Conservation (phyloP, 1,139 yeast species). For the Candida pseudoviswanathii region DNA sequence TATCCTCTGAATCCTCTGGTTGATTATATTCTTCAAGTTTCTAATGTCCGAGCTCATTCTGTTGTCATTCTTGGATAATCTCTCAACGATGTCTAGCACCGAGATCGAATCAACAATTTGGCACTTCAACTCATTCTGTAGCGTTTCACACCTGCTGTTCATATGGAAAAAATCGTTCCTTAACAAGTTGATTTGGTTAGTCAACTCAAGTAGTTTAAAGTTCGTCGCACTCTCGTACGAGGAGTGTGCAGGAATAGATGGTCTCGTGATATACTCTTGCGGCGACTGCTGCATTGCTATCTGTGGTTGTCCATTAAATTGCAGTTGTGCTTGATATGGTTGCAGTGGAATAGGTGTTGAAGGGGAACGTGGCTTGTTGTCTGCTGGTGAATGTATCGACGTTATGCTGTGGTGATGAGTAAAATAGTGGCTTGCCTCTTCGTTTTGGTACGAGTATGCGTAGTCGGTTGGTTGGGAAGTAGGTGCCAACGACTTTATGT, state of each 20-base stretch:
- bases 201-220: conserved; percentile 42
- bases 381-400: conserved; percentile 6
- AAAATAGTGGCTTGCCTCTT: conserved; percentile 6
- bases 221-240: conserved; percentile 30
- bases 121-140: conserved; percentile 46
- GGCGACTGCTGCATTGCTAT: conserved; percentile 12
- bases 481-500: conserved; percentile 36
- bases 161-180: conserved; percentile 36
- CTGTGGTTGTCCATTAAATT: conserved; percentile 10
- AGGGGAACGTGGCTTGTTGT: conserved; percentile 6
- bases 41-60: conserved; percentile 6
- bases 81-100: conserved; percentile 50
- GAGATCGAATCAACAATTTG: conserved; percentile 54
- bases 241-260: conserved; percentile 11
- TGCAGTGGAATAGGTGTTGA: conserved; percentile 9
- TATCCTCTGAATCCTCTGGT: conserved; percentile 7
- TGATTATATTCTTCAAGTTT: conserved; percentile 8
- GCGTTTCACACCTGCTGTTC: conserved; percentile 46
- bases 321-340: conserved; percentile 9
- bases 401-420: conserved; percentile 4
- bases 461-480: conserved; percentile 23
- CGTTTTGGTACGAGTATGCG: conserved; percentile 6
- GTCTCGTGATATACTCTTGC: conserved; percentile 12
- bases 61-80: conserved; percentile 6
- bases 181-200: conserved; percentile 36